Base-by-base conservation (phyloP, 163 green algal species). In the Scenedesmus sp. region DNA sequence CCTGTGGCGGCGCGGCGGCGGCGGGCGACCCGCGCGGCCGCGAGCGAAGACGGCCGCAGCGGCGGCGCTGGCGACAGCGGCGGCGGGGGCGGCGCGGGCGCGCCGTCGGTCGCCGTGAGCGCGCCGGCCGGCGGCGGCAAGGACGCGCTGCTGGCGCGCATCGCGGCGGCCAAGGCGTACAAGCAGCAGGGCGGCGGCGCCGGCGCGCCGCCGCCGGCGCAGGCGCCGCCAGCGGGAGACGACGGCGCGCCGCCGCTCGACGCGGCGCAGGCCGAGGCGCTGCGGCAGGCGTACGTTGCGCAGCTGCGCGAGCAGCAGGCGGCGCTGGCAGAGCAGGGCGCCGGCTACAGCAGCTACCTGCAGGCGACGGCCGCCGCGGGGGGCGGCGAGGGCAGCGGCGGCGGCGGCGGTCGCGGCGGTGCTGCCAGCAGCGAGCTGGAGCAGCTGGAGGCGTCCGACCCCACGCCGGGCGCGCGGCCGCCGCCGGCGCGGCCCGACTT, bases 101-200 rank as follows among this genome's bases (percentile, higher is more conserved):
- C 60, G 20, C 28, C 51, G 14, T 70, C 57, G 33, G 57, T 70
- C 26, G 70, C 57, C 34, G 70, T 62, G 15, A 50, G 17, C 70
- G 48, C 9, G 22, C 50, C 65, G 62, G 70, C 42, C 26, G 31
- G 10, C 28, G 63, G 36, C 11, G 62, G 31, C 48, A 74, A 66
- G 28, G 63, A 58, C n/a, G 74, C 63, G 4, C 24, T 81, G 24
- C 13, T 75, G 14, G 74, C 74, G 29, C 62, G 74, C 15, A 70
- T 81, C 14, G 74, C 74, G 15, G 31, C 51, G n/a, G 74, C 74
- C 22, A 81, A 81, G 39, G 60, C 63, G 15, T 75, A 75, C 51
- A 74, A 65, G 60, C 71, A 80, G 33, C 4, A 24, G 22, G 15
- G 2, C 53, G 34, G 60, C 60, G 18, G n/a, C 18, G 17, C 62